Evolutionary conservation across 331 rosid genomes (phyloP), one percentile per base, ranked within the genome.

Genomic region (Acacia concinna): DNA sequence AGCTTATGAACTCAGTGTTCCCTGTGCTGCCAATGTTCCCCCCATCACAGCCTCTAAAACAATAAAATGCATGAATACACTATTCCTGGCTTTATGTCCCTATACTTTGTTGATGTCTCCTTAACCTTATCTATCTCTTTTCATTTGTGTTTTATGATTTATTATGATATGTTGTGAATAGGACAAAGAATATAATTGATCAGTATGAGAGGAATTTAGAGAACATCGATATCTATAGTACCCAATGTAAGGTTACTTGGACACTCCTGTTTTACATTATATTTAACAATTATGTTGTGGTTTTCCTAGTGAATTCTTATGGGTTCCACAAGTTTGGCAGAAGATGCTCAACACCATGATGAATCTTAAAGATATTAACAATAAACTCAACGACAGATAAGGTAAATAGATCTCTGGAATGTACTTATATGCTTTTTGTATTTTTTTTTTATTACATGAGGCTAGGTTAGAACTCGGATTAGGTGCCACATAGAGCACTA

Each of bases 1-100:
- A 84, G 97, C 98, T 76, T 80, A 87, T 44, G 98, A 94, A 82
- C 98, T 94, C 81, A 87, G 96, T 64, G 94, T 94, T 76, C 91
- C 92, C 0, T 94, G 98, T 28, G 98, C 92, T 74, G 98, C 98
- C 64, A 91, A 75, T 84, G 97, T 92, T 37, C 92, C 93, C 4
- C 89, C 92, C 78, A 85, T 94, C 90, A 92, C 92, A 92, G 79
- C 90, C 89, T 90, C 98, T 43, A 86, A 81, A 86, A 83, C 72
- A 79, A 81, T 57, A 90, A 82, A 88, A 49, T 91, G 87, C 91
- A 85, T 21, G 96, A 94, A 54, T 93, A 83, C 80, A 84, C 82
- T 35, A 94, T 89, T 82, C 92, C 89, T 37, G 78, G 83, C 57
- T 78, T 64, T 2, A 56, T 81, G 83, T 66, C 2, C 15, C 65